These are phyloP conservation scores for Carex sylvatica DNA, from an alignment of 202 grass and related monocot species.

Conservation along the genomic window DNA sequence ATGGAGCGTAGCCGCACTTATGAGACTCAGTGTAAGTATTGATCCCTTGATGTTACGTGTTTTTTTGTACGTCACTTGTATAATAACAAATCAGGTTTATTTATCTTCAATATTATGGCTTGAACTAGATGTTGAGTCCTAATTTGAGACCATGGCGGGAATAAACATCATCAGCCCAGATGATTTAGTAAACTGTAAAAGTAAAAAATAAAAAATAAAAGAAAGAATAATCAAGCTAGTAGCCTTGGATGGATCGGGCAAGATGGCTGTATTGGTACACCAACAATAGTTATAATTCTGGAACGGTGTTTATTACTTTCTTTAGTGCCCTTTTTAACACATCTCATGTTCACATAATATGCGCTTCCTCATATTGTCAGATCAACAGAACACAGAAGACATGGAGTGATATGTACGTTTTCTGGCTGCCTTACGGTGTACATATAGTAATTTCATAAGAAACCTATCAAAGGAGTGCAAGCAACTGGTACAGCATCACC, in stretches of 20 bases:
- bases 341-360: neutral
- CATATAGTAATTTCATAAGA: conserved; percentile 82
- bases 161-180: neutral
- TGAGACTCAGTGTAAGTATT: conserved; percentile 51
- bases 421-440: conserved; percentile 69
- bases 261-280: neutral
- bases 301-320: neutral
- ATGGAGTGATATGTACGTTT: conserved; percentile 96
- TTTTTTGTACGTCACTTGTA: conserved; percentile 1
- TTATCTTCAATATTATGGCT: neutral
- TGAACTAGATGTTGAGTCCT: neutral
- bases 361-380: conserved; percentile 22
- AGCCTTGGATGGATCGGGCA: neutral
- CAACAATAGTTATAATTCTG: neutral
- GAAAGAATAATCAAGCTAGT: neutral
- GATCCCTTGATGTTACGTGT: neutral
- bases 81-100: neutral
- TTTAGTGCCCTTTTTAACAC: neutral
- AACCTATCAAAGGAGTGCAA: conserved; percentile 94
- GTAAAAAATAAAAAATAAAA: neutral
- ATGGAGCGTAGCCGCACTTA: conserved; percentile 63
- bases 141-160: neutral
- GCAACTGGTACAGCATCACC: conserved; percentile 80
- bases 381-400: conserved; percentile 52
- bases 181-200: neutral